Evolutionary conservation across 169 alveolate species (phyloP).

Genomic region (Cryptosporidium xiaoi): DNA sequence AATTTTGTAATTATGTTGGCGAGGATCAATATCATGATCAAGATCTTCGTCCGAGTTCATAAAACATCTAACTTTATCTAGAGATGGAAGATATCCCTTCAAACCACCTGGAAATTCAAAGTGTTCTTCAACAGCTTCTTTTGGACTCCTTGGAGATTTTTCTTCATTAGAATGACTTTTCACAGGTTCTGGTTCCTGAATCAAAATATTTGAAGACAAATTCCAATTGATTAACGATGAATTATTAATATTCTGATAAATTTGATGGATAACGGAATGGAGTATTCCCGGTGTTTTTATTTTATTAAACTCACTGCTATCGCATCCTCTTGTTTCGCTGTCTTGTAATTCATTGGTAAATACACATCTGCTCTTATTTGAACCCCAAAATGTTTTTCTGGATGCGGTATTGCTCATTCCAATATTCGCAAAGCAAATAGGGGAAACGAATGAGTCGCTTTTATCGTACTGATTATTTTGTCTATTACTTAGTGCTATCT

Average conservation of each 20-base stretch:
- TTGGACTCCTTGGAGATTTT: neutral
- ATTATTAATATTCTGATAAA: conserved; percentile 44
- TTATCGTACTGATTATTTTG: neutral
- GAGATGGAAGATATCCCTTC: neutral
- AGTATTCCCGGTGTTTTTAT: conserved; percentile 39
- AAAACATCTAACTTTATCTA: neutral
- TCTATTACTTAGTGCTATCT: neutral
- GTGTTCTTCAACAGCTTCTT: neutral
- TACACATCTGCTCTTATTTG: conserved; percentile 29
- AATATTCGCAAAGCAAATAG: conserved; percentile 41
- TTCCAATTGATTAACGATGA: conserved; percentile 36
- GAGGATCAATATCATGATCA: no score
- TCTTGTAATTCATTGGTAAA: neutral
- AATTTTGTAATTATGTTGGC: no score
- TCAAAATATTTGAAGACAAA: neutral
- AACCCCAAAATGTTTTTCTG: conserved; percentile 70
- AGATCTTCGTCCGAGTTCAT: neutral
- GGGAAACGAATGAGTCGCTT: neutral
- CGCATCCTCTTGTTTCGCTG: neutral
- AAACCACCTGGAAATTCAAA: conserved; percentile 10
- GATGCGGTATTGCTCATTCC: conserved; percentile 48
- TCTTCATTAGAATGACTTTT: neutral
- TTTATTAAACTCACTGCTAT: neutral
- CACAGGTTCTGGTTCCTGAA: neutral
- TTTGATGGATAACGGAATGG: conserved; percentile 55